Percentiles rank a stretch among this genome's conserved stretches.
Evolutionary conservation across 2,329 filamentous ascomycete species (phyloP).

Genomic region (Microdochium paspali): DNA sequence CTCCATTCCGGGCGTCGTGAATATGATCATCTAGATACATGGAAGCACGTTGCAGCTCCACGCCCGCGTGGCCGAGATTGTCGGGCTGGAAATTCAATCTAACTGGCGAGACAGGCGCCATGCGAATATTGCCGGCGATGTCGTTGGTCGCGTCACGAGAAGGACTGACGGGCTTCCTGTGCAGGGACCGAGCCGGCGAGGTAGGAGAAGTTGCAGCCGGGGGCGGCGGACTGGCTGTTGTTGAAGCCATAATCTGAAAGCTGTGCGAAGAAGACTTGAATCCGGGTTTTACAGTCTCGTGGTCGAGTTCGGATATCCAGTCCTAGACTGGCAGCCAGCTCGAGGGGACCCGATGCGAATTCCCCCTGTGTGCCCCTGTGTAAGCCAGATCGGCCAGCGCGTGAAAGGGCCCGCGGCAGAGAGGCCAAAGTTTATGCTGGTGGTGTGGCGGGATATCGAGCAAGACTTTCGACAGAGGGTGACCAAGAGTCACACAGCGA

Average conservation of each 20-base stretch:
- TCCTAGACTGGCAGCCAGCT: background rate
- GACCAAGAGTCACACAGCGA: no score
- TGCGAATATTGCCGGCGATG: slow-evolving; percentile 26
- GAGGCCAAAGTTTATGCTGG: no score
- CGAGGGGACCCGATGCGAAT: no score
- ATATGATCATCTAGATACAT: background rate
- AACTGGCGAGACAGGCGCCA: slow-evolving; percentile 46
- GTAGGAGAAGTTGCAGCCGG: slow-evolving; percentile 7
- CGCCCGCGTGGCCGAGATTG: slow-evolving; percentile 41
- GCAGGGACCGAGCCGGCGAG: slow-evolving; percentile 17
- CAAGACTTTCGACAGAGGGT: no score
- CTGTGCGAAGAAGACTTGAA: slow-evolving; percentile 4
- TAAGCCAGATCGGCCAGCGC: no score
- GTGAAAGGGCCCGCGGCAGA: no score
- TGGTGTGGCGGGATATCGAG: no score
- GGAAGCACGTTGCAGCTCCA: slow-evolving; percentile 24
- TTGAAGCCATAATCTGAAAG: slow-evolving; percentile 19
- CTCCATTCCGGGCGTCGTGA: background rate
- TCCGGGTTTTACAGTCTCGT: slow-evolving; percentile 1
- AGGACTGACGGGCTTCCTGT: slow-evolving; percentile 12
- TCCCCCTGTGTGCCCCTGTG: no score
- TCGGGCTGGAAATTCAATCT: slow-evolving; percentile 43
- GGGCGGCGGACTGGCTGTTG: slow-evolving; percentile 16
- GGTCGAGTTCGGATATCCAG: background rate
- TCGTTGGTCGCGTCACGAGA: slow-evolving; percentile 2